These are phyloP conservation scores for Mycosphaerella sp. DNA, from an alignment of 2,329 filamentous ascomycete genomes.

Conservation along the genomic window DNA sequence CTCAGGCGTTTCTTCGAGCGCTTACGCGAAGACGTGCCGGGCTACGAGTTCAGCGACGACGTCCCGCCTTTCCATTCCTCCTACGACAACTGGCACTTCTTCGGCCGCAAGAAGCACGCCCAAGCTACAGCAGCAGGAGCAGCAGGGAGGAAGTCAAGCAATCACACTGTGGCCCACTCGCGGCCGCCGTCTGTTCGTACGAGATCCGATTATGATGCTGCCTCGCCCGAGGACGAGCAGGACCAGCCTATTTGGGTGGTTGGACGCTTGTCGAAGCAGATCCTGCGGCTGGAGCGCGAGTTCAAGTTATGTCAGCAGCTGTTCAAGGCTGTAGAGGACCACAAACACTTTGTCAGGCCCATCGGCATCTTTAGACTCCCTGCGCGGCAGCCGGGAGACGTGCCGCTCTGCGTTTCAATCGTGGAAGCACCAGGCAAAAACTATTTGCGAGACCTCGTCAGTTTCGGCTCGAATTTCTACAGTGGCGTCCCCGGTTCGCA, in stretches of 20 bases:
- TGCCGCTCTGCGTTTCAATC: slow-evolving; percentile 68
- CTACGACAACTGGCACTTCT: slow-evolving; percentile 77
- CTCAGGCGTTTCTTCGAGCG: slow-evolving; percentile 33
- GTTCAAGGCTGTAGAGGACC: slow-evolving; percentile 49
- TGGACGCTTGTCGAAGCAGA: slow-evolving; percentile 75
- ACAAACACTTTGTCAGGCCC: slow-evolving; percentile 70
- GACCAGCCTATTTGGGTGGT: slow-evolving; percentile 52
- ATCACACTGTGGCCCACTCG: slow-evolving; percentile 37
- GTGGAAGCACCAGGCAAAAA: slow-evolving; percentile 74
- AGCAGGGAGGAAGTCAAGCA: slow-evolving; percentile 18
- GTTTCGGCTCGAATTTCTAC: slow-evolving; percentile 62
- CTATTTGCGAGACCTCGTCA: slow-evolving; percentile 62
- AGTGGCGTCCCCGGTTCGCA: slow-evolving; percentile 26
- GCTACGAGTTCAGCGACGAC: slow-evolving; percentile 36
- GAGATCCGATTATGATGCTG: slow-evolving; percentile 26
- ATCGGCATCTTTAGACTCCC: slow-evolving; percentile 71
- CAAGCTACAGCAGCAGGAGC: slow-evolving; percentile 21
- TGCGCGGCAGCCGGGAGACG: slow-evolving; percentile 61
- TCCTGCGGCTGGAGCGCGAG: slow-evolving; percentile 76
- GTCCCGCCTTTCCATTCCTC: slow-evolving; percentile 46
- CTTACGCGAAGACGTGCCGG: slow-evolving; percentile 31
- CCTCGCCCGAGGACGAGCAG: slow-evolving; percentile 25
- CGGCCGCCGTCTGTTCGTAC: slow-evolving; percentile 25
- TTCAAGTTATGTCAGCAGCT: slow-evolving; percentile 76
- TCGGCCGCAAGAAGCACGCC: slow-evolving; percentile 43